Evolutionary conservation across 176 grass and related monocot species (phyloP).

Genomic region (Phoenix dactylifera): DNA sequence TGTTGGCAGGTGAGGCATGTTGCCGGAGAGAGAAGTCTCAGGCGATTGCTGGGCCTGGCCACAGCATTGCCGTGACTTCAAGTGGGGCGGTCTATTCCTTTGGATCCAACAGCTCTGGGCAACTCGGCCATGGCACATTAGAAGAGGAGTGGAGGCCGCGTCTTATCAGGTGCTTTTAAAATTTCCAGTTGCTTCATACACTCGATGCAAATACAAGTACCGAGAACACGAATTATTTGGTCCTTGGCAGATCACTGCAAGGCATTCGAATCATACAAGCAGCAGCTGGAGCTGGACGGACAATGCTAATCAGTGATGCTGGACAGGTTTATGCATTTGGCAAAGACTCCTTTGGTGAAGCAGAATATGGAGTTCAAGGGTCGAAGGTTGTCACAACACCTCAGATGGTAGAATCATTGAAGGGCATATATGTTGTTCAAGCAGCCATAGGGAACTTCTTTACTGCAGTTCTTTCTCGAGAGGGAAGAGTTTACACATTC

Average conservation of each 20-base stretch:
- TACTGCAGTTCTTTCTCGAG: conserved; percentile 75
- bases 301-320: conserved; percentile 81
- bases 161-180: conserved; percentile 58
- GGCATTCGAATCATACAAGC: conserved; percentile 85
- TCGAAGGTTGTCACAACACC: conserved; percentile 52
- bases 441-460: conserved; percentile 93
- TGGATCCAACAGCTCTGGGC: conserved; percentile 76
- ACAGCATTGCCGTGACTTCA: conserved; percentile 71
- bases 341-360: conserved; percentile 83
- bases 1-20: conserved; percentile 70
- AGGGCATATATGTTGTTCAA: conserved; percentile 64
- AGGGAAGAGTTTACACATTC: conserved; percentile 77
- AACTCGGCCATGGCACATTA: conserved; percentile 70
- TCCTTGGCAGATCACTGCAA: conserved; percentile 61
- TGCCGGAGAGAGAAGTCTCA: conserved; percentile 70
- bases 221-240: conserved; percentile 16
- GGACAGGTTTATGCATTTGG: conserved; percentile 81
- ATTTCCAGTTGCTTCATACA: conserved; percentile 31
- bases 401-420: conserved; percentile 69
- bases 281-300: conserved; percentile 60
- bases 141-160: conserved; percentile 87
- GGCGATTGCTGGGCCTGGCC: conserved; percentile 67
- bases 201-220: conserved; percentile 21
- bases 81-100: conserved; percentile 58
- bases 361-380: conserved; percentile 56